A percentile compares a stretch with the other conserved stretches of the same genome.
These are phyloP conservation scores for Capronia coronata DNA, from an alignment of 2,329 filamentous ascomycete species.

Conservation along the genomic window DNA sequence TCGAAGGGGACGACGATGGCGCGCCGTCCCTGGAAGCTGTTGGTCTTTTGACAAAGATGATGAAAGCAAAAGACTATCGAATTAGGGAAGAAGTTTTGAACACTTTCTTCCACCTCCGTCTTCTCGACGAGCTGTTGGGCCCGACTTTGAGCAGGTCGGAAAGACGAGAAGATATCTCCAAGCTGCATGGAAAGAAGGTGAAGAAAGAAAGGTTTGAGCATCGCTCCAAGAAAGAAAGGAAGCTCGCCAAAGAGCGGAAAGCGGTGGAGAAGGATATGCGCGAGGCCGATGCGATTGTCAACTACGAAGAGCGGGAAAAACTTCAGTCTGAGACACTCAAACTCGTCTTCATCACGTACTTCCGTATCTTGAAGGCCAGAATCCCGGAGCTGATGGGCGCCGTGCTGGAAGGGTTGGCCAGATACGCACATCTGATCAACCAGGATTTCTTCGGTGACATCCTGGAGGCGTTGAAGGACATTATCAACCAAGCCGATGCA, in stretches of 20 bases:
- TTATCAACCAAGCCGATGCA: conserved; percentile 67
- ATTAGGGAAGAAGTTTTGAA: conserved; percentile 83
- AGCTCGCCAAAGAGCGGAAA: conserved; percentile 77
- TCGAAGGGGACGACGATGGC: conserved; percentile 82
- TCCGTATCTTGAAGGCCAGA: conserved; percentile 82
- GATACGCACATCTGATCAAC: conserved; percentile 95
- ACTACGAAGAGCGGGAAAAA: conserved; percentile 83
- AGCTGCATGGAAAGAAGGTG: conserved; percentile 49
- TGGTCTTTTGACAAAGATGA: conserved; percentile 82
- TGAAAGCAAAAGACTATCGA: conserved; percentile 76
- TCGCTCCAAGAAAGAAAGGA: conserved; percentile 79
- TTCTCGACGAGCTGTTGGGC: conserved; percentile 78
- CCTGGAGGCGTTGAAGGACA: conserved; percentile 85
- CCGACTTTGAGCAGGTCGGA: conserved; percentile 67
- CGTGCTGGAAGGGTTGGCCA: conserved; percentile 85
- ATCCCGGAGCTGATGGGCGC: conserved; percentile 87
- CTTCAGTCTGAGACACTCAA: conserved; percentile 96
- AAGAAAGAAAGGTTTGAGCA: conserved; percentile 73
- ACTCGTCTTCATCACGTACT: conserved; percentile 90
- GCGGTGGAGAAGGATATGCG: conserved; percentile 87
- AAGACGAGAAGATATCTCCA: conserved; percentile 44
- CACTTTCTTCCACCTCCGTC: conserved; percentile 79
- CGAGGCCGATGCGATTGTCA: conserved; percentile 82
- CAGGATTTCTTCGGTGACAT: conserved; percentile 98
- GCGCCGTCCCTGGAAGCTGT: conserved; percentile 81